These are phyloP conservation scores for Rhizomucor pusillus DNA, from an alignment of 371 early-diverging fungal genomes.

Conservation along the genomic window DNA sequence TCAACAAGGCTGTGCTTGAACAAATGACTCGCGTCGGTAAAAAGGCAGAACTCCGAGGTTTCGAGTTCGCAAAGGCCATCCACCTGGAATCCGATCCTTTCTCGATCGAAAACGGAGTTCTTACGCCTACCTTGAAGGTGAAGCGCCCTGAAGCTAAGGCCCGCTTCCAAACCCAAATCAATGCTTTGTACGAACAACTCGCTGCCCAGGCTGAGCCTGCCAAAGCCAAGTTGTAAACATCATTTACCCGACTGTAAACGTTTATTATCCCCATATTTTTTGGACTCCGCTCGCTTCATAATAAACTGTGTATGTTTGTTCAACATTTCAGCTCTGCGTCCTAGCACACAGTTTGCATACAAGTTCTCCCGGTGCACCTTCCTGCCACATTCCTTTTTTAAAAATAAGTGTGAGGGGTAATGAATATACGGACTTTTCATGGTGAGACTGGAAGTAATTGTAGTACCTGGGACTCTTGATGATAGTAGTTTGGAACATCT, in stretches of 20 bases:
- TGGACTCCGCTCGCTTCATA: no score
- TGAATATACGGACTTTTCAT: neutral
- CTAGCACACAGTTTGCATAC: constrained; percentile 21
- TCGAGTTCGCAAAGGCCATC: constrained; percentile 55
- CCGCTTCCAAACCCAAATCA: constrained; percentile 59
- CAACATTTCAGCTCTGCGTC: neutral
- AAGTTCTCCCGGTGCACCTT: constrained; percentile 14
- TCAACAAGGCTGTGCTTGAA: constrained; percentile 57
- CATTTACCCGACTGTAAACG: no score
- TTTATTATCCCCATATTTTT: no score
- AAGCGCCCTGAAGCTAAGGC: constrained; percentile 71
- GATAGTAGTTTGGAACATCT: constrained; percentile 44
- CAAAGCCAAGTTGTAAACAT: constrained; percentile 18
- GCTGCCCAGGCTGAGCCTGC: constrained; percentile 9
- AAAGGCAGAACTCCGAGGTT: constrained; percentile 55
- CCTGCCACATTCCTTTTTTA: constrained; percentile 20
- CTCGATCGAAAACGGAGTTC: constrained; percentile 55
- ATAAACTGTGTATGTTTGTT: no score
- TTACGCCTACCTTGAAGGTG: constrained; percentile 77
- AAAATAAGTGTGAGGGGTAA: neutral
- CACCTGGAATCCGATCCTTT: constrained; percentile 54
- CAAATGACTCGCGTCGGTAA: constrained; percentile 62
- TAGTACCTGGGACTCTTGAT: constrained; percentile 22
- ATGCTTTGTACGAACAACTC: constrained; percentile 55
- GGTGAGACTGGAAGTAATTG: neutral